Base-by-base conservation (phyloP, 495 filamentous ascomycete genomes). In the Emericellopsis terricola region DNA sequence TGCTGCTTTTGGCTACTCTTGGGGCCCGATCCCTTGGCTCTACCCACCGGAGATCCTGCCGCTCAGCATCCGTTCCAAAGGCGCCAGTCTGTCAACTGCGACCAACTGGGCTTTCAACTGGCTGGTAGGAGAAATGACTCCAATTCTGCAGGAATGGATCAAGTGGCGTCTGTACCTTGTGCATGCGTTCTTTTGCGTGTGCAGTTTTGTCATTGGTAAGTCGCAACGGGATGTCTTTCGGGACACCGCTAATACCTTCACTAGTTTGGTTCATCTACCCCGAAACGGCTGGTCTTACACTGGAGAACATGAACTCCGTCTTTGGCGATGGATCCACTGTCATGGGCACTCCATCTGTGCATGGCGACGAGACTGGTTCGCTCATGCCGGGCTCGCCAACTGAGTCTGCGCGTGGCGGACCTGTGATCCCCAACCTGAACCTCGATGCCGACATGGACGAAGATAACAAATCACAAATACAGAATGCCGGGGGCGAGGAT, bases 91-190 rank as follows among this genome's bases (percentile, higher is more conserved):
- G 44, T 96, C 89, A 38, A 97, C 89, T 1, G 89, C 89, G 14
- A 69, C 85, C 7, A 97, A 97, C 49, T 97, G 91, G 91, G 83
- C 87, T 3, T 96, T 89, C 58, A 97, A 97, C 49, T 97, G 83
- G 80, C 64, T 96, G 4, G 91, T 96, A 18, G 91, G 89, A 28
- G 78, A 85, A 52, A 69, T 96, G 59, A 97, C 89, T 6, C 89
- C 89, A 2, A 69, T 96, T 39, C 61, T 96, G 28, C 89, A 96
- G 52, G 81, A 82, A 38, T 69, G 62, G 53, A 94, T 97, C 38
- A 71, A 73, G 40, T 96, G 89, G 91, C 72, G 86, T 29, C 56
- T 97, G 32, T 97, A 97, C 44, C 64, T 97, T 19, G 58, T 97
- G 2, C 91, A 97, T 54, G 89, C 89, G 10, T 96, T 97, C 51